Base-by-base conservation (phyloP, 192 early-diverging fungal species). In the Coemansia biformis region DNA sequence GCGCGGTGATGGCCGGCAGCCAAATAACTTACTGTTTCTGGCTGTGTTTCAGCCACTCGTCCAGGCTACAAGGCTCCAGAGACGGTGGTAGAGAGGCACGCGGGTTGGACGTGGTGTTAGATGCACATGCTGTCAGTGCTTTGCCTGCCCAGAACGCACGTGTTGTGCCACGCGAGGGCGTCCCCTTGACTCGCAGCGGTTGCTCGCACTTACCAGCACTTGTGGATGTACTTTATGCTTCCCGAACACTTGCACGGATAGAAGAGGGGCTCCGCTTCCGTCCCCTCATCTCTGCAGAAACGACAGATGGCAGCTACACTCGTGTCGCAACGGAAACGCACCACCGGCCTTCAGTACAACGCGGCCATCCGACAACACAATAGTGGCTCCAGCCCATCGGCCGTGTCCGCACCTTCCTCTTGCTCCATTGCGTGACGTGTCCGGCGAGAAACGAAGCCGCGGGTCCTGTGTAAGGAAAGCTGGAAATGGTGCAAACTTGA, bases 231-330 rank as follows among this genome's bases (percentile, higher is more conserved):
- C 40, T 80, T 77, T 72, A 94, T 94, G 52, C 84, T 87, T 9
- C 91, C 91, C 31, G 89, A 81, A 66, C 91, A 94, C 64, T 87
- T 90, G 79, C 91, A 94, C n/a, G 91, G 91, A 68, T 89, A 79
- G 59, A 81, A 91, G 30, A 94, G 75, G 11, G 85, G 90, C 43
- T 91, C 79, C 11, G 82, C 77, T 16, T 74, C 75, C 5, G 86
- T 87, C 32, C 63, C 78, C 43, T 78, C 82, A 19, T 71, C 75
- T 21, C 82, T 77, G 42, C 86, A 88, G 18, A 88, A 80, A 54
- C 86, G 80, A 64, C 86, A 88, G 41, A 80, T 79, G 51, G 77
- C 79, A 74, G 38, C 54, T 45, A 40, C 38, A 37, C 26, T n/a
- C n/a, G n/a, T n/a, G n/a, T n/a, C n/a, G n/a, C n/a, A n/a, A n/a